These are phyloP conservation scores for Paraphaeosphaeria sporulosa DNA, from an alignment of 2,329 filamentous ascomycete species.

Conservation along the genomic window DNA sequence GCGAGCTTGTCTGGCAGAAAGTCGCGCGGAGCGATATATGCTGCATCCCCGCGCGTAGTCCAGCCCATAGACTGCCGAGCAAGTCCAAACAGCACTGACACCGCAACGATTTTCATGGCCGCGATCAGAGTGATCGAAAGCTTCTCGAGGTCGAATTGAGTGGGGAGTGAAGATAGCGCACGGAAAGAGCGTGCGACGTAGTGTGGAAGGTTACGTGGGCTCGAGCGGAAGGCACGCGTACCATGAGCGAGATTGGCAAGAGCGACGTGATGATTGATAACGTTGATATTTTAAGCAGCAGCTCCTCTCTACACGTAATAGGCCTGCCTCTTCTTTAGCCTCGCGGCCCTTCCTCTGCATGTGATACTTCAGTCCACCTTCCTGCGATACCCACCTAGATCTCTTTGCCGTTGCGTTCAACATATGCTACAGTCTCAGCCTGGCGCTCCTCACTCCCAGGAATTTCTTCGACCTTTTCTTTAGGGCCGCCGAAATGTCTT, in stretches of 20 bases:
- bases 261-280: neutral
- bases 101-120: neutral
- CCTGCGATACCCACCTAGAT: neutral
- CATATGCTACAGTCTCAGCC: neutral
- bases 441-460: neutral
- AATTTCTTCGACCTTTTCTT: neutral
- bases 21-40: neutral
- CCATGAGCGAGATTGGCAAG: no score
- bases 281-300: no score
- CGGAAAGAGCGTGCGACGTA: no score
- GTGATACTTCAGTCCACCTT: neutral
- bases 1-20: conserved; percentile 9
- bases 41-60: neutral
- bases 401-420: neutral
- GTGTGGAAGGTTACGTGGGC: no score
- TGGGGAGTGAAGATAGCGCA: no score
- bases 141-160: neutral
- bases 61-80: neutral
- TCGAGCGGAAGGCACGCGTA: neutral
- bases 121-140: neutral
- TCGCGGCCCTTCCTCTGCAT: neutral
- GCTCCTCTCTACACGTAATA: neutral
- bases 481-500: conserved; percentile 58
- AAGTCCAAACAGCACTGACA: neutral
- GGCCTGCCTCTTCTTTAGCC: neutral